Percentiles rank a stretch among this genome's conserved stretches.
These are phyloP conservation scores for Pseudogymnoascus sp. DNA, from an alignment of 2,329 filamentous ascomycete species.

Conservation along the genomic window DNA sequence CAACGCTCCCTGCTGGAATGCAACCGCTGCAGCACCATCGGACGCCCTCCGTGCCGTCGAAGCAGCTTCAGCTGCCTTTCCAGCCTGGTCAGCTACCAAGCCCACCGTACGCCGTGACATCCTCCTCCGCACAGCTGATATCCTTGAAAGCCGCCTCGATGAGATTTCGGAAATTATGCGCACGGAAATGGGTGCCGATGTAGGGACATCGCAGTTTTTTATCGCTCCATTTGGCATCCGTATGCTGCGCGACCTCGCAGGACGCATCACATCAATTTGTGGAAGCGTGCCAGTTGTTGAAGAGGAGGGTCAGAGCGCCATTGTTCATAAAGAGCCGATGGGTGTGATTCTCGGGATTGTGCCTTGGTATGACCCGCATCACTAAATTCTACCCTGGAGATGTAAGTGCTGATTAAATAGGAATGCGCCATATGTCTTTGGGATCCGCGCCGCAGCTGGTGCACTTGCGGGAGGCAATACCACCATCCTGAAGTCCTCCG, in stretches of 20 bases:
- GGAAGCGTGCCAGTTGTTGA: conserved; percentile 32
- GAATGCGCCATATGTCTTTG: not conserved
- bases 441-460: conserved; percentile 18
- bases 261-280: conserved; percentile 38
- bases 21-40: conserved; percentile 40
- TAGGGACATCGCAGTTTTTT: conserved; percentile 28
- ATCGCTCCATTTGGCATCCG: conserved; percentile 31
- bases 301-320: conserved; percentile 39
- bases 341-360: conserved; percentile 52
- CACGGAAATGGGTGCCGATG: conserved; percentile 42
- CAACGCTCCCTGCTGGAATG: conserved; percentile 37
- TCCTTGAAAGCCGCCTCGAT: conserved; percentile 41
- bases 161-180: conserved; percentile 44
- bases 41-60: conserved; percentile 44
- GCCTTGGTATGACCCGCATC: conserved; percentile 41
- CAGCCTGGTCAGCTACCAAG: conserved; percentile 47
- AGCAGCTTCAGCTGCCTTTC: conserved; percentile 47
- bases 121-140: conserved; percentile 44
- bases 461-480: conserved; percentile 67
- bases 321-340: conserved; percentile 50
- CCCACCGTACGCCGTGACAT: conserved; percentile 44
- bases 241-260: conserved; percentile 43
- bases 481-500: conserved; percentile 60
- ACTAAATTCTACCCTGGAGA: not conserved
- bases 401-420: not conserved